phyloP scores from a whole-genome alignment of 495 filamentous ascomycete genomes.

The Hyaloscypha bicolor region DNA sequence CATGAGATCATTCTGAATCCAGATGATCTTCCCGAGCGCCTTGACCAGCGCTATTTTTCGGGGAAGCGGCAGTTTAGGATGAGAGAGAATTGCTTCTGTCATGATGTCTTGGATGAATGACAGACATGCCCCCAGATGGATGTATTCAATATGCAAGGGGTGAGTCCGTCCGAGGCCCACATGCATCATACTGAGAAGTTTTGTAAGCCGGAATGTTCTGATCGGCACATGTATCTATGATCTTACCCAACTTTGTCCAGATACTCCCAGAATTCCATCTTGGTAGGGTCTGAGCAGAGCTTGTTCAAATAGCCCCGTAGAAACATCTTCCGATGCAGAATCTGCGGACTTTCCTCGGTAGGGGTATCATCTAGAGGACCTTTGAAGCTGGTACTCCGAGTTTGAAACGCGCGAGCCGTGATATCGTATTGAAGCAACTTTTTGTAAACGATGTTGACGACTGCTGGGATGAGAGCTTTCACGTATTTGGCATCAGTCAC shows the following conservation, averaged over 20 bases:
- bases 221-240: neutral
- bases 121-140: constrained; percentile 70
- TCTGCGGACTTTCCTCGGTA: constrained; percentile 67
- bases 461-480: constrained; percentile 70
- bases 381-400: constrained; percentile 64
- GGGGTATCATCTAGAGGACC: constrained; percentile 61
- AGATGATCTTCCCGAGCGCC: constrained; percentile 57
- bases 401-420: constrained; percentile 70
- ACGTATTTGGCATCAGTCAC: constrained; percentile 68
- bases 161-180: constrained; percentile 63
- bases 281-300: constrained; percentile 68
- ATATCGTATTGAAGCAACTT: constrained; percentile 76
- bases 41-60: constrained; percentile 70
- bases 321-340: constrained; percentile 76
- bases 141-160: constrained; percentile 72
- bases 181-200: constrained; percentile 62
- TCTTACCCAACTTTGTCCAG: constrained; percentile 71
- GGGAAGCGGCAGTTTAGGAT: constrained; percentile 61
- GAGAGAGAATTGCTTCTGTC: constrained; percentile 70
- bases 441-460: constrained; percentile 77
- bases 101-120: constrained; percentile 75
- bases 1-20: constrained; percentile 37
- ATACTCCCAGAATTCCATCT: constrained; percentile 78
- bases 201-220: neutral
- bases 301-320: constrained; percentile 69